Conservation (phyloP, 2,329 filamentous ascomycete species). For the Capronia epimyces region DNA sequence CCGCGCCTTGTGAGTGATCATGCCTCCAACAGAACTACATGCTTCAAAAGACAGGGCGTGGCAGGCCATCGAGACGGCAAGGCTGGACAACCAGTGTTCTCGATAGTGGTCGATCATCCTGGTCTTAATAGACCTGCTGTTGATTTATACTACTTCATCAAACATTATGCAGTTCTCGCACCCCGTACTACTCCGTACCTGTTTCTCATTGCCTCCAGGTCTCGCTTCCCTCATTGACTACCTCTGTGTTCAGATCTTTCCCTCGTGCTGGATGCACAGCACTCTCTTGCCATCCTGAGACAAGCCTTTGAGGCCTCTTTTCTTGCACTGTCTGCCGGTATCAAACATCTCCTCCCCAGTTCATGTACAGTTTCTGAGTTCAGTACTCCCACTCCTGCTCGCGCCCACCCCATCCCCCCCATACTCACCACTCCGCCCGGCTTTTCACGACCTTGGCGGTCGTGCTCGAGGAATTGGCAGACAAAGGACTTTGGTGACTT, state of each 20-base stretch:
- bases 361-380: constrained; percentile 10
- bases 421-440: constrained; percentile 2
- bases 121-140: background rate
- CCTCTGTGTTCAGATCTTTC: background rate
- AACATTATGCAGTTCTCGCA: background rate
- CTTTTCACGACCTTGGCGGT: constrained; percentile 7
- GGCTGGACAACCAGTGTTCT: no score
- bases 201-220: background rate
- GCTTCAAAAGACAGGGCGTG: no score
- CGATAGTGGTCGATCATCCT: no score
- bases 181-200: background rate
- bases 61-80: no score
- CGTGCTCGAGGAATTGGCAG: constrained; percentile 26
- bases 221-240: background rate
- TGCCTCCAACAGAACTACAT: no score
- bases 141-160: background rate
- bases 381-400: background rate
- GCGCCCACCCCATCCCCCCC: constrained; percentile 1
- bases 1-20: background rate
- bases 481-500: constrained; percentile 18
- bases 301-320: constrained; percentile 13
- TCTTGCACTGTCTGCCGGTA: background rate
- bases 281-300: constrained; percentile 17
- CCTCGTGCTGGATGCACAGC: background rate
- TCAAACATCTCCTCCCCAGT: constrained; percentile 3